These are phyloP conservation scores for Scleromitrula shiraiana DNA, from an alignment of 2,329 filamentous ascomycete species.

Conservation along the genomic window DNA sequence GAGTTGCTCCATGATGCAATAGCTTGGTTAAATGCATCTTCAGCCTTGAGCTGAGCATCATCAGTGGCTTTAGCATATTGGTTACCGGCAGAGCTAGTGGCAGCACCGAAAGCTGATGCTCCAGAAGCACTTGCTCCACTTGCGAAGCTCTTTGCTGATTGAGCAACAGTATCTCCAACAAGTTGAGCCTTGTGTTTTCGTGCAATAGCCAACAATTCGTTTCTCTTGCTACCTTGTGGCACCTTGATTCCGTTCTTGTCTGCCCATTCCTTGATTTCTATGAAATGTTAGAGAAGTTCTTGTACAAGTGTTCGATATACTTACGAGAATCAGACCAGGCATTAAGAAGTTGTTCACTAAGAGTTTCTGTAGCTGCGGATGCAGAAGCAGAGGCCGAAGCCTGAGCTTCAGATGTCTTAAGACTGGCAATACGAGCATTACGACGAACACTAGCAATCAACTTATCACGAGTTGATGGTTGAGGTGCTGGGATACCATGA, in stretches of 20 bases:
- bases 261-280: slow-evolving; percentile 79
- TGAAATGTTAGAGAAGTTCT: slow-evolving; percentile 4
- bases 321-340: slow-evolving; percentile 72
- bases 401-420: slow-evolving; percentile 55
- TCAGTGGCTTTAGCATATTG: slow-evolving; percentile 70
- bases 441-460: slow-evolving; percentile 84
- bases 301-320: no score
- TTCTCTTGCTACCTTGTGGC: slow-evolving; percentile 79
- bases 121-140: slow-evolving; percentile 60
- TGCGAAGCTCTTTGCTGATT: slow-evolving; percentile 58
- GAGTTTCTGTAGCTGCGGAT: slow-evolving; percentile 60
- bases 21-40: slow-evolving; percentile 59
- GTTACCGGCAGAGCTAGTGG: slow-evolving; percentile 68
- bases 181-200: slow-evolving; percentile 76
- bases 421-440: slow-evolving; percentile 72
- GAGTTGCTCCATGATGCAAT: slow-evolving; percentile 62
- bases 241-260: slow-evolving; percentile 87
- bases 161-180: slow-evolving; percentile 52
- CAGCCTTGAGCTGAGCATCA: slow-evolving; percentile 50
- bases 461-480: slow-evolving; percentile 77
- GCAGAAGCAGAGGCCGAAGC: slow-evolving; percentile 56
- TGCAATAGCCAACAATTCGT: slow-evolving; percentile 82
- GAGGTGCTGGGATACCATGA: slow-evolving; percentile 76
- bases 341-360: slow-evolving; percentile 79
- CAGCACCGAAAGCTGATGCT: slow-evolving; percentile 58